Base-by-base conservation (phyloP, 805 yeast genomes). In the Cyberlindnera lachancei region DNA sequence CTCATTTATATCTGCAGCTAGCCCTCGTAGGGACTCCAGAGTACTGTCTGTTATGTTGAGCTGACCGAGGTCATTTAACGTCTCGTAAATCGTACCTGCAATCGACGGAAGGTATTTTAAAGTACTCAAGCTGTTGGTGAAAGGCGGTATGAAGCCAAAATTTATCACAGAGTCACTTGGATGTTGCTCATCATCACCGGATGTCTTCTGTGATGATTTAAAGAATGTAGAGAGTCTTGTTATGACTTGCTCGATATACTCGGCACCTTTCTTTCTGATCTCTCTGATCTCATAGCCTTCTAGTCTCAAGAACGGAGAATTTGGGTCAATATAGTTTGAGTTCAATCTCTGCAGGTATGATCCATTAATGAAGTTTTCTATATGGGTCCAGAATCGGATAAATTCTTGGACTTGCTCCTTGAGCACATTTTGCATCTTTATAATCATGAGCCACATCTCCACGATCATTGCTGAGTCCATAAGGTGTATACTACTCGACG, bases 81-180 rank as follows among this genome's bases (percentile, higher is more conserved):
- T 55, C 18, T 57, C 52, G 19, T 62, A 53, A 8, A 79, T 53
- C 3, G 63, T 59, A 3, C 59, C 61, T 17, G 70, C 60, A 12
- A 78, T 56, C 18, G 56, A 54, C 1, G 75, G 66, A 23, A 73
- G 50, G 44, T 70, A 75, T 41, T 69, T 63, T 22, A 75, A 52
- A 3, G 80, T 64, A 28, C 83, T 66, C 16, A 82, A 57, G 7
- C 80, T 70, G 46, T 79, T 82, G 1, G 86, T 64, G 33, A 63
- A 62, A 1, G 79, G 78, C 4, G 90, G 88, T 15, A 79, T 49
- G 45, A 75, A 77, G 1, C 79, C 78, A 50, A 61, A 72, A 22
- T 56, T 55, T 6, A 42, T 28, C 1, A 62, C 50, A 2, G 46
- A 27, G 6, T 62, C 63, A 9, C 53, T 43, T 10, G 45, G 39